phyloP scores from a whole-genome alignment of 2,329 filamentous ascomycete genomes.

The Pseudonectria buxi region DNA sequence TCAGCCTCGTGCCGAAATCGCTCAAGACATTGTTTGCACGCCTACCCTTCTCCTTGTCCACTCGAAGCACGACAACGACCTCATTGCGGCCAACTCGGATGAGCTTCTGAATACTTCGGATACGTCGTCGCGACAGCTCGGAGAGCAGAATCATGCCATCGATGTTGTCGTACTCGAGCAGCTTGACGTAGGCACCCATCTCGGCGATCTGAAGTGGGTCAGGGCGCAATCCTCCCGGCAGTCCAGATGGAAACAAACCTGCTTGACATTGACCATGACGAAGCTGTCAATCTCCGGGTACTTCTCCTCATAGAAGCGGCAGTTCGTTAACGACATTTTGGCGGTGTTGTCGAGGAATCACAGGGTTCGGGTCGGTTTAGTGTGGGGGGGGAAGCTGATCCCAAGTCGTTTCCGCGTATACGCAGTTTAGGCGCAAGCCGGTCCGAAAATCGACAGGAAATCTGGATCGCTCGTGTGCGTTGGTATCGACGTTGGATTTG shows the following conservation, averaged over 20 bases:
- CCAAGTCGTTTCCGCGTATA: slow-evolving; percentile 19
- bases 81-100: slow-evolving; percentile 97
- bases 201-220: slow-evolving; percentile 71
- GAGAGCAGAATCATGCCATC: slow-evolving; percentile 99
- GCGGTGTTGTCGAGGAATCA: slow-evolving; percentile 34
- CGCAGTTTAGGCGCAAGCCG: slow-evolving; percentile 13
- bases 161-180: slow-evolving; percentile 99
- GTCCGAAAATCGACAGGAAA: slow-evolving; percentile 6
- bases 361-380: slow-evolving; percentile 16
- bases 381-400: slow-evolving; percentile 26
- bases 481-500: slow-evolving; percentile 5
- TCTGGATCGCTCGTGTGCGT: slow-evolving; percentile 1
- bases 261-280: slow-evolving; percentile 99
- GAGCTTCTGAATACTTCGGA: slow-evolving; percentile 96
- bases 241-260: slow-evolving; percentile 49
- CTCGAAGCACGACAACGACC: slow-evolving; percentile 95
- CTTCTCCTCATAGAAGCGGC: slow-evolving; percentile 96
- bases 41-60: slow-evolving; percentile 96
- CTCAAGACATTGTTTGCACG: slow-evolving; percentile 4
- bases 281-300: slow-evolving; percentile 95
- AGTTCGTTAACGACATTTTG: slow-evolving; percentile 92
- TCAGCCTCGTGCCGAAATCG: slow-evolving; percentile 19
- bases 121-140: slow-evolving; percentile 95
- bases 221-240: slow-evolving; percentile 10
- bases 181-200: slow-evolving; percentile 99